Base-by-base conservation (phyloP, 306 rosid species). In the Quercus parvula region DNA sequence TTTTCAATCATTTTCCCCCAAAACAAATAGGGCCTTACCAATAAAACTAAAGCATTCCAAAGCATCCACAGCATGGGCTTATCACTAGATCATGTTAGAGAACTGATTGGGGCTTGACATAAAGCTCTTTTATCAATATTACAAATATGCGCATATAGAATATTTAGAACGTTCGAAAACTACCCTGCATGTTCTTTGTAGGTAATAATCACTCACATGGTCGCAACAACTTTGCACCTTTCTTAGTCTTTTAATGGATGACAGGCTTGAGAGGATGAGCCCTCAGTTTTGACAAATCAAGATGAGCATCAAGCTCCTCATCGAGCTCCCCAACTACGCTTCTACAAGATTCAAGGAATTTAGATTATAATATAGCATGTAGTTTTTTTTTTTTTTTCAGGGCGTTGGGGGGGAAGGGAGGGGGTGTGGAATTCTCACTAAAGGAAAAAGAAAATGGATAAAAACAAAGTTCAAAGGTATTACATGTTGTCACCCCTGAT, bases 401-500 rank as follows among this genome's bases (percentile, higher is more conserved):
- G 2, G 44, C 2, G 7, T 7, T 7, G 2, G 2, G 1, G 41
- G 11, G 2, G 10, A 2, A 0, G 9, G 44, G 44, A 1, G 44
- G 44, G 10, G 2, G 10, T 41, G 46, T 41, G 46, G 3, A 41
- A 41, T 41, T 8, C 12, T 41, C 12, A 41, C 46, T 8, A 15
- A 31, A 27, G 9, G 54, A 24, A 25, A 56, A 22, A 3, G 14
- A 73, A 68, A 56, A 28, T 28, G 6, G 14, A 28, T 18, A 70
- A 57, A 44, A 56, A 51, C 11, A 56, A 18, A 15, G 73, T 30
- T 41, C 6, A 66, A 66, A 20, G 74, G 73, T 25, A 84, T 81
- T 91, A 95, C 99, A 95, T 95, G 89, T 95, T 95, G 86, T 95
- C 99, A 66, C 99, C 99, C 85, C 99, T 89, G 49, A 95, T 92